These are phyloP conservation scores for Lactarius vividus DNA, from an alignment of 768 basidiomycete species.

Conservation along the genomic window DNA sequence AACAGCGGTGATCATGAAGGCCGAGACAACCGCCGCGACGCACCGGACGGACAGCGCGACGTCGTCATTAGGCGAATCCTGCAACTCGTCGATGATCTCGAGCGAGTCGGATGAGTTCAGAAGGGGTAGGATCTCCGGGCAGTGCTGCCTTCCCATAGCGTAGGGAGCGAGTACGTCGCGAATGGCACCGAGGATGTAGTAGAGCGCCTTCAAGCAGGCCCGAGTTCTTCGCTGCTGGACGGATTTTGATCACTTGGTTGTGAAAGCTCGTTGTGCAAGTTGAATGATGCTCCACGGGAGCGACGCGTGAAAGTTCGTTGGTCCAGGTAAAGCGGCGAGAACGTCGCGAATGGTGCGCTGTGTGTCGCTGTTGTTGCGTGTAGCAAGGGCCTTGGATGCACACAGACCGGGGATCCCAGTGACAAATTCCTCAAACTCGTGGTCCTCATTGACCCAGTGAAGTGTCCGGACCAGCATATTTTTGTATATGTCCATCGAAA, in stretches of 20 bases:
- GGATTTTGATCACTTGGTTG: background rate
- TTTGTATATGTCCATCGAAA: background rate
- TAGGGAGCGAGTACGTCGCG: background rate
- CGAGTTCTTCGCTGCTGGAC: background rate
- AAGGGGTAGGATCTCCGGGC: background rate
- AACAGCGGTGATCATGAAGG: too few relatives aligned
- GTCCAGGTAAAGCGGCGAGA: constrained; percentile 6
- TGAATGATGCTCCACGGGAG: constrained; percentile 5
- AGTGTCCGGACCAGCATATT: background rate
- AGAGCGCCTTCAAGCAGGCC: background rate
- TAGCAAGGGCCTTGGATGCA: background rate
- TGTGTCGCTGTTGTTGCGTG: background rate
- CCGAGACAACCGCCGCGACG: too few relatives aligned
- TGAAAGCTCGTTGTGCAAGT: background rate
- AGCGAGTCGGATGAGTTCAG: background rate
- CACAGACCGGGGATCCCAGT: background rate
- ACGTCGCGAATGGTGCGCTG: background rate
- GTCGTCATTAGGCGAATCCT: background rate
- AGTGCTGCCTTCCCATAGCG: background rate
- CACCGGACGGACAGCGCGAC: too few relatives aligned
- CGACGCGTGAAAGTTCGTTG: background rate
- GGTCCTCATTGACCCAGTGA: background rate
- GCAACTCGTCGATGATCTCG: background rate
- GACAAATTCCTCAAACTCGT: background rate
- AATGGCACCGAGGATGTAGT: background rate